Percentiles rank a stretch among this genome's conserved stretches.
These are phyloP conservation scores for Cynara cardunculus DNA, from an alignment of 129 eudicot species.

Conservation along the genomic window DNA sequence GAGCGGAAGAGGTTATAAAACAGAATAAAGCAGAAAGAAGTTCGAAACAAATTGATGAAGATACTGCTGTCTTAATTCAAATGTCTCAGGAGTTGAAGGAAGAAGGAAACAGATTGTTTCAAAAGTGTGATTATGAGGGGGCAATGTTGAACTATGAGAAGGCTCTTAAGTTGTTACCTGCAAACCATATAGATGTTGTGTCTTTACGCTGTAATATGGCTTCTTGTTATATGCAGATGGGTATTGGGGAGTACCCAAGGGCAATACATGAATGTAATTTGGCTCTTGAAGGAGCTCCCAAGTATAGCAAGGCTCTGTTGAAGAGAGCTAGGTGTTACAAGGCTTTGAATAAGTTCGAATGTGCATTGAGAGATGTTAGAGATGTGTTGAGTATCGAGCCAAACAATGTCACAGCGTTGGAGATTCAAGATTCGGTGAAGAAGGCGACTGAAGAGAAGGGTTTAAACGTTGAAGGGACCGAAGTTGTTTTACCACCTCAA, in stretches of 20 bases:
- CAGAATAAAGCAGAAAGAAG: constrained; percentile 30
- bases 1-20: constrained; percentile 17
- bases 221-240: constrained; percentile 91
- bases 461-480: constrained; percentile 47
- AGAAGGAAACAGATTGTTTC: constrained; percentile 31
- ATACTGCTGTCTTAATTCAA: constrained; percentile 32
- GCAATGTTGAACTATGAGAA: constrained; percentile 38
- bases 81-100: constrained; percentile 39
- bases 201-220: constrained; percentile 74
- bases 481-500: constrained; percentile 40
- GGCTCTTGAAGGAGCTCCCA: constrained; percentile 89
- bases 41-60: constrained; percentile 30
- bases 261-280: constrained; percentile 86
- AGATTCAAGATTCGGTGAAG: constrained; percentile 54
- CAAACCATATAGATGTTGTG: constrained; percentile 28
- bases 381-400: constrained; percentile 87
- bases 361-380: constrained; percentile 76
- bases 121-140: constrained; percentile 30
- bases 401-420: constrained; percentile 64
- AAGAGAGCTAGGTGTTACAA: constrained; percentile 90
- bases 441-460: constrained; percentile 55
- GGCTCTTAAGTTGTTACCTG: constrained; percentile 32
- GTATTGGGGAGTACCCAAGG: constrained; percentile 81
- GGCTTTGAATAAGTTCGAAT: constrained; percentile 61
- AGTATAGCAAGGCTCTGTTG: constrained; percentile 81